Evolutionary conservation across 768 basidiomycete genomes (phyloP).

Genomic region (Suillus plorans): DNA sequence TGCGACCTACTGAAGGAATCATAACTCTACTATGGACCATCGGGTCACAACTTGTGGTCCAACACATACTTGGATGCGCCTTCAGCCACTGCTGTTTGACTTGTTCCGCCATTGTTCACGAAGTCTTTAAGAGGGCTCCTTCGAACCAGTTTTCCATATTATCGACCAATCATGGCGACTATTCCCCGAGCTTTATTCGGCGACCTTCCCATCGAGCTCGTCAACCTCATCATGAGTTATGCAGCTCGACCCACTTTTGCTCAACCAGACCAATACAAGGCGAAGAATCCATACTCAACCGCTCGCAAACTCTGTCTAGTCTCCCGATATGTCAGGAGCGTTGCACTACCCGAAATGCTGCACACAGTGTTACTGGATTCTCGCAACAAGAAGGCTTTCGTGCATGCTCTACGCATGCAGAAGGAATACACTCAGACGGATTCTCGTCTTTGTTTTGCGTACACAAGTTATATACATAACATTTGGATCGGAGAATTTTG

Average conservation of each 20-base stretch:
- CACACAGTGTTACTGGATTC: slow-evolving; percentile 34
- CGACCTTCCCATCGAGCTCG: slow-evolving; percentile 35
- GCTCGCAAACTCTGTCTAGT: slow-evolving; percentile 35
- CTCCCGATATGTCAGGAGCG: slow-evolving; percentile 30
- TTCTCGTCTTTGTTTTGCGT: slow-evolving; percentile 32
- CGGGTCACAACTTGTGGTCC: not conserved
- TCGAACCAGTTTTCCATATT: not conserved
- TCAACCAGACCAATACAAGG: slow-evolving; percentile 16
- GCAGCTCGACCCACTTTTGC: slow-evolving; percentile 31
- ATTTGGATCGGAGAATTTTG: slow-evolving; percentile 34
- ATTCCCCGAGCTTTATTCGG: slow-evolving; percentile 16
- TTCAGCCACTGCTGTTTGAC: not conserved
- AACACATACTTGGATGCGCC: not conserved
- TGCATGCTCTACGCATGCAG: slow-evolving; percentile 31
- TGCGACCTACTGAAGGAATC: not conserved
- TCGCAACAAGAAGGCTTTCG: slow-evolving; percentile 22
- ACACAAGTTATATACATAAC: slow-evolving; percentile 29
- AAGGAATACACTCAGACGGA: slow-evolving; percentile 4
- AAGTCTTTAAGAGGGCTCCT: not conserved
- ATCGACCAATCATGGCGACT: not conserved
- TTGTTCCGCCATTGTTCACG: not conserved
- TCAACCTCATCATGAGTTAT: slow-evolving; percentile 6
- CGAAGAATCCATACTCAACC: slow-evolving; percentile 17
- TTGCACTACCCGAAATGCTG: slow-evolving; percentile 38
- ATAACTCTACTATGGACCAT: not conserved